Conservation (phyloP, 2,329 filamentous ascomycete genomes). For the Diaporthe sp. region DNA sequence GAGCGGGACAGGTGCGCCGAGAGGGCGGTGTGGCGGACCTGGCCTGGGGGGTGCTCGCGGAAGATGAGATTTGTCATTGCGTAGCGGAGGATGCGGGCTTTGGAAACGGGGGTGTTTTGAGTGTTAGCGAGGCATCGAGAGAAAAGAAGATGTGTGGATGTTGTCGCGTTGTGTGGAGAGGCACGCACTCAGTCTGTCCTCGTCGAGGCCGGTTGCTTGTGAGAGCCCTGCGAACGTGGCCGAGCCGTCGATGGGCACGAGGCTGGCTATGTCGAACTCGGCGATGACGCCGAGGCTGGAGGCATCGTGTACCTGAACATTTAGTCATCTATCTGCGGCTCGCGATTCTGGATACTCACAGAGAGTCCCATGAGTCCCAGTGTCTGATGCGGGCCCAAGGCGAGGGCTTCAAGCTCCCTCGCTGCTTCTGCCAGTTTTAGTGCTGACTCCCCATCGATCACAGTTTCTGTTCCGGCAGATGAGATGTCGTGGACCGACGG, state of each 20-base stretch:
- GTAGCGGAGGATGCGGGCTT: constrained; percentile 26
- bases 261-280: constrained; percentile 16
- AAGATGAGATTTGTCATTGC: constrained; percentile 19
- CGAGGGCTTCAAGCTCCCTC: constrained; percentile 18
- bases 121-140: neutral
- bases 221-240: neutral
- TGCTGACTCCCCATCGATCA: neutral
- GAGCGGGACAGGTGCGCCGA: constrained; percentile 12
- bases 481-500: neutral
- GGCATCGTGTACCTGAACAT: neutral
- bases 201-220: neutral
- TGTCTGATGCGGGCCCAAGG: constrained; percentile 8
- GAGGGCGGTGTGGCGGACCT: neutral
- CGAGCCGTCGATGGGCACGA: constrained; percentile 12
- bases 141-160: neutral
- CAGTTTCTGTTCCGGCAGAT: neutral
- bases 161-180: neutral
- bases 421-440: constrained; percentile 14
- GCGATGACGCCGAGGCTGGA: constrained; percentile 24
- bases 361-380: neutral
- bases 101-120: no score
- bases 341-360: neutral
- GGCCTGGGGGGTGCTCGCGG: neutral
- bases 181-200: constrained; percentile 13
- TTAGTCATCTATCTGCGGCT: neutral